Percentiles rank a stretch among this genome's conserved stretches.
These are phyloP conservation scores for Pestalotiopsis sp. DNA, from an alignment of 2,329 filamentous ascomycete genomes.

Conservation along the genomic window DNA sequence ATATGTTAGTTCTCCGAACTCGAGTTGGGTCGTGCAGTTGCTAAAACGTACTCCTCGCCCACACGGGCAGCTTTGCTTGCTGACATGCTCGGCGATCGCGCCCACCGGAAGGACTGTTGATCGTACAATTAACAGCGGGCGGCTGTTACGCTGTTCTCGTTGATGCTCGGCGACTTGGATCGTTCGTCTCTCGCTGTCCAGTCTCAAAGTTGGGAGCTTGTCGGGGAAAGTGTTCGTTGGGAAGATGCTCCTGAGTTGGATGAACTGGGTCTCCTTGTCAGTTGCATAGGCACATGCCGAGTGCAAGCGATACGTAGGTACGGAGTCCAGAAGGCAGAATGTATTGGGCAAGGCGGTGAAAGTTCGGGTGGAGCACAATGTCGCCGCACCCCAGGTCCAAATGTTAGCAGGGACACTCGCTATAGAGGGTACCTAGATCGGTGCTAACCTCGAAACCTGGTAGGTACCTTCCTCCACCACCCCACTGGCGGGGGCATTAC, in stretches of 20 bases:
- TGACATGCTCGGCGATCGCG: constrained; percentile 45
- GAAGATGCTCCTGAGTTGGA: no score
- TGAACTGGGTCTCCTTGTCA: background rate
- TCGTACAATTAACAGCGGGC: background rate
- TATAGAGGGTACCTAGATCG: background rate
- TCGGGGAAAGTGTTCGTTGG: no score
- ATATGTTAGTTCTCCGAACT: constrained; percentile 32
- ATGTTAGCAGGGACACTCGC: background rate
- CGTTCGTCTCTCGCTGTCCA: background rate
- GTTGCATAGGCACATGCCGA: background rate
- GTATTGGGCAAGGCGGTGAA: background rate
- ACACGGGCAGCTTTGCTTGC: constrained; percentile 63
- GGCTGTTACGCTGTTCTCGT: background rate
- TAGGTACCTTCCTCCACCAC: background rate
- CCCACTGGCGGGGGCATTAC: background rate
- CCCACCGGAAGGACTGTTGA: background rate
- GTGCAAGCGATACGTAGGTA: background rate
- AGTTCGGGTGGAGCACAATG: background rate
- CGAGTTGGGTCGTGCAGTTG: background rate
- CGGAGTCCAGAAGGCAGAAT: background rate
- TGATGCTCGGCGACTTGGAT: background rate
- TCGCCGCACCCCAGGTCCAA: background rate
- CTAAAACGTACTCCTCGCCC: constrained; percentile 60
- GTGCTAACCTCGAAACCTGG: background rate
- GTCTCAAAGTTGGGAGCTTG: no score